Base-by-base conservation (phyloP, 306 rosid genomes). In the Prunus mira region DNA sequence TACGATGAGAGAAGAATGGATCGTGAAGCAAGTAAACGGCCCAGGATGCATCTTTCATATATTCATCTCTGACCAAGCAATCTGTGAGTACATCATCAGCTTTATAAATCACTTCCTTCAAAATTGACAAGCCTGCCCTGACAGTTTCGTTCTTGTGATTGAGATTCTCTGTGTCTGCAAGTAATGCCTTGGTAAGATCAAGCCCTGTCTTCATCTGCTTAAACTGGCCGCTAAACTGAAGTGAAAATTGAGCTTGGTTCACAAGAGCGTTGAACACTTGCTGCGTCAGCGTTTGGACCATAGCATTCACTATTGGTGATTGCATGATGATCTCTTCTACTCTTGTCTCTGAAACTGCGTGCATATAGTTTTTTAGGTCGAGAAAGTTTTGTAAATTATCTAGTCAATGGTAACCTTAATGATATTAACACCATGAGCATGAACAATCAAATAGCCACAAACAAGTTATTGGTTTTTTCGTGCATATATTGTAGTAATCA, bases 161-260 rank as follows among this genome's bases (percentile, higher is more conserved):
- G 17, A 60, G 65, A 60, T 11, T 24, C 9, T 60, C 65, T 25
- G 65, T 60, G 41, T 60, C 65, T 1, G 65, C 65, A 60, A 25
- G 65, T 25, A 60, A 60, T 2, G 41, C 65, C 19, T 2, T 60
- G 3, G 34, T 0, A 24, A 56, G 65, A 38, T 72, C 66, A 72
- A 72, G 76, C 66, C 76, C 34, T 15, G 65, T 72, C 66, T 72
- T 72, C 54, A 55, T 55, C n/a, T 72, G 76, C 66, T 72, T 51
- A 56, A 72, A 72, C 34, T 72, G 76, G 5, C 66, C 54, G 43
- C 22, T 72, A 12, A 72, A 72, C 13, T 56, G 41, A 1, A 72
- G 38, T 0, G 66, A 51, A 15, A 72, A 72, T 43, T 56, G 22
- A 6, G 41, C 55, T 22, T 72, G 66, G 52, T 72, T 9, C 54